Base-by-base conservation (phyloP, 2,329 filamentous ascomycete genomes). In the Colletotrichum sp. region DNA sequence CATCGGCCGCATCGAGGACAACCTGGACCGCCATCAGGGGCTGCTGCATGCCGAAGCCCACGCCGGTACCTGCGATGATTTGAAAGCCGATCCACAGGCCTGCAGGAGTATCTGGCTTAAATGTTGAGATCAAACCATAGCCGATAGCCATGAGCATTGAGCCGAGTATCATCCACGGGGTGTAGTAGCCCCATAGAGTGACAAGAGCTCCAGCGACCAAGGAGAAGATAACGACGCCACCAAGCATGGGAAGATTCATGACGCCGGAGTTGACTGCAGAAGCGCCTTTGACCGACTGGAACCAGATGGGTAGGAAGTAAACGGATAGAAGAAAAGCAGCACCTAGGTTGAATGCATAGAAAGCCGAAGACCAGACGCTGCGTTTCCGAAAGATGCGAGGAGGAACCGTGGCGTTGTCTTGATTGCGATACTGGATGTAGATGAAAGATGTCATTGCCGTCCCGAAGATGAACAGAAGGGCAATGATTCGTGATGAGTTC, bases 401-500 rank as follows among this genome's bases (percentile, higher is more conserved):
- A 10, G 87, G 87, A 2, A 89, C 82, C 0, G 85, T 89, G 7
- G 87, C 87, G 28, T 81, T 81, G 16, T 88, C 86, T 21, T 81
- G 78, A 63, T 84, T 82, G 74, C 80, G 81, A 77, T 82, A 79
- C 73, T 89, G 86, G 12, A 87, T 78, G 24, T 76, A 81, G 13
- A 84, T 71, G 73, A 88, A 88, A 4, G 79, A 24, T 12, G 80
- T n/a, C 16, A 85, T 78, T 16, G 85, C 80, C 2, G 85, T 80
- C 3, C 80, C 88, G 16, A 86, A 86, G 5, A 87, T 86, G 9
- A 87, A 83, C 66, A 92, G 87, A 26, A 91, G 82, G 3, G 87
- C 88, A 48, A 91, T 87, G 62, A 91, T 84, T n/a, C 82, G 83
- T 10, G 85, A 81, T 79, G 84, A 85, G 71, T 79, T 83, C 90